Evolutionary conservation across 1,139 yeast species (phyloP).

Genomic region (Geotrichum aggregatum): DNA sequence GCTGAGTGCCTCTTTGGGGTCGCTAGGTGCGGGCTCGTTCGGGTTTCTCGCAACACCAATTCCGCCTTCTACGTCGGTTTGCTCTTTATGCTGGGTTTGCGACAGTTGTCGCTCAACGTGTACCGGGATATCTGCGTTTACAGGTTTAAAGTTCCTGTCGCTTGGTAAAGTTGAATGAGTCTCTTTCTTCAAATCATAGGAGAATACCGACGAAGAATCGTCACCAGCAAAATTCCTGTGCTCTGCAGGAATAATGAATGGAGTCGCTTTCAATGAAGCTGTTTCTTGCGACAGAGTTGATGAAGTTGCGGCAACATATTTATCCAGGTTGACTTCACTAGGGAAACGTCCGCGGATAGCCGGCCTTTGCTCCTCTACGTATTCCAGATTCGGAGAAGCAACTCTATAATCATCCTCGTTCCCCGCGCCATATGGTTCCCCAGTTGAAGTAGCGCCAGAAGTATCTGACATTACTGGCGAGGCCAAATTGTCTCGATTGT

Average conservation of each 20-base stretch:
- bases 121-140: slow-evolving; percentile 34
- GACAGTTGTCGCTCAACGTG: slow-evolving; percentile 38
- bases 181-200: slow-evolving; percentile 37
- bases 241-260: slow-evolving; percentile 5
- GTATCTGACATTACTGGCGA: slow-evolving; percentile 33
- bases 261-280: not conserved
- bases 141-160: slow-evolving; percentile 37
- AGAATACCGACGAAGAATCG: slow-evolving; percentile 36
- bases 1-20: slow-evolving; percentile 6
- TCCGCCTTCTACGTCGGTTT: slow-evolving; percentile 26
- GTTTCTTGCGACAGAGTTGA: not conserved
- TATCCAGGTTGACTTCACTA: slow-evolving; percentile 31
- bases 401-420: slow-evolving; percentile 14
- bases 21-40: not conserved
- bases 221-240: slow-evolving; percentile 12
- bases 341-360: slow-evolving; percentile 32
- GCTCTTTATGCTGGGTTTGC: slow-evolving; percentile 37
- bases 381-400: slow-evolving; percentile 13
- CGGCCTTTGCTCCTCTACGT: slow-evolving; percentile 19
- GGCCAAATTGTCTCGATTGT: slow-evolving; percentile 8
- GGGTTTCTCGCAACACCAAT: slow-evolving; percentile 38
- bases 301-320: slow-evolving; percentile 11
- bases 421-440: slow-evolving; percentile 31
- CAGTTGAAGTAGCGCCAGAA: slow-evolving; percentile 34
- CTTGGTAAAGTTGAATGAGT: slow-evolving; percentile 35